These are phyloP conservation scores for Theobroma grandiflorum DNA, from an alignment of 441 rosid species.

Conservation along the genomic window DNA sequence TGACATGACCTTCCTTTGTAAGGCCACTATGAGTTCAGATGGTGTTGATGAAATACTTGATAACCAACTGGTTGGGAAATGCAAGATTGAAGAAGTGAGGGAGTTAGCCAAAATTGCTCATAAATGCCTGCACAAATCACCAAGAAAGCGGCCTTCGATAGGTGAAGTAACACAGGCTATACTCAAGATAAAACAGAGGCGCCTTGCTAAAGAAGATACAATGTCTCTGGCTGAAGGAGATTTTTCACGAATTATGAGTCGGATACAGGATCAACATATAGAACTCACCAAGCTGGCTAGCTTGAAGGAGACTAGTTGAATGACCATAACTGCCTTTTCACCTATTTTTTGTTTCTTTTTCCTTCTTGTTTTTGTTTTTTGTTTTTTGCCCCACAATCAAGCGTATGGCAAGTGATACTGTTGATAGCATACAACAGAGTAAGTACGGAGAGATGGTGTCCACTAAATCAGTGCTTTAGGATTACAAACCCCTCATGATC, in stretches of 20 bases:
- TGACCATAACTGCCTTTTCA: background rate
- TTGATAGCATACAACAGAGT: background rate
- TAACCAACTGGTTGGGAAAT: constrained; percentile 66
- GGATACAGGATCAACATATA: constrained; percentile 75
- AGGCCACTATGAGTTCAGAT: constrained; percentile 94
- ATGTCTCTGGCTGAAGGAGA: constrained; percentile 64
- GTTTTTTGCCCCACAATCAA: too few relatives aligned
- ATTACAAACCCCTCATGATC: constrained; percentile 1
- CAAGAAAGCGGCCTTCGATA: constrained; percentile 81
- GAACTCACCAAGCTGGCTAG: constrained; percentile 68
- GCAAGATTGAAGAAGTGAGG: constrained; percentile 72
- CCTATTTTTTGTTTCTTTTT: background rate
- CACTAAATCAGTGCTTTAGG: background rate
- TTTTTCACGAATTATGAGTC: constrained; percentile 63
- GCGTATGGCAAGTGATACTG: background rate
- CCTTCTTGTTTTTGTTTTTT: background rate
- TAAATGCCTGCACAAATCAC: constrained; percentile 79
- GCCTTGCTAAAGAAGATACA: constrained; percentile 52
- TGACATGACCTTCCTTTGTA: constrained; percentile 10
- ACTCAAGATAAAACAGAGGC: constrained; percentile 72
- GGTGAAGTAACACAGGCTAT: constrained; percentile 84
- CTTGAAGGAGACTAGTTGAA: constrained; percentile 51
- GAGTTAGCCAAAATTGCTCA: constrained; percentile 70
- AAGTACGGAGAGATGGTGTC: background rate
- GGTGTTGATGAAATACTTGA: constrained; percentile 91